These are phyloP conservation scores for Solanum medicagineum DNA, from an alignment of 257 asterid species.

Conservation along the genomic window DNA sequence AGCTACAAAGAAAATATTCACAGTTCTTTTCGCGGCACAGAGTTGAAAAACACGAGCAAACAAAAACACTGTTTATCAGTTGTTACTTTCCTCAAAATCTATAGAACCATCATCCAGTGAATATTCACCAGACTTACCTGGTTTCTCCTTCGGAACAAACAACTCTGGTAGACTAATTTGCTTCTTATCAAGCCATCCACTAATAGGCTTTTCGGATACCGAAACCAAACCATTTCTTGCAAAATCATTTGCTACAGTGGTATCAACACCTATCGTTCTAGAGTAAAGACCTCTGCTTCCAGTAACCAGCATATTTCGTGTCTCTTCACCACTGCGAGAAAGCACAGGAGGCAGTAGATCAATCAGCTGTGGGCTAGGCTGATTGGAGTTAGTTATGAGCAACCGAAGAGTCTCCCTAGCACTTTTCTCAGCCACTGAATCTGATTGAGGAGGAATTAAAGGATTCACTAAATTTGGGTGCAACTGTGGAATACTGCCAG, in stretches of 20 bases:
- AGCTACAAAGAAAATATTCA: not conserved
- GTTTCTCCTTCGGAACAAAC: not conserved
- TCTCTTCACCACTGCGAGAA: conserved; percentile 13
- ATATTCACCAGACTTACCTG: not conserved
- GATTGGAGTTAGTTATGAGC: conserved; percentile 71
- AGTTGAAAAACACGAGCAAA: not conserved
- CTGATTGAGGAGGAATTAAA: conserved; percentile 40
- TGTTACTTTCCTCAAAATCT: not conserved
- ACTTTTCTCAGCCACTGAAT: conserved; percentile 53
- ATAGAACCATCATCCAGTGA: not conserved
- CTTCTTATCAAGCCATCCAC: not conserved
- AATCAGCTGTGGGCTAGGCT: conserved; percentile 35
- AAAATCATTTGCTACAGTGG: conserved; percentile 22
- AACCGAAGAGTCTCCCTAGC: conserved; percentile 89
- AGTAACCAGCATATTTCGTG: conserved; percentile 28
- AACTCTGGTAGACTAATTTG: not conserved
- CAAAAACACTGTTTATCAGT: not conserved
- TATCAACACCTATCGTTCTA: conserved; percentile 41
- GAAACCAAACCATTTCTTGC: conserved; percentile 29
- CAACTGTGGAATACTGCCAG: conserved; percentile 47
- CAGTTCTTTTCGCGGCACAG: not conserved
- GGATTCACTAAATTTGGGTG: conserved; percentile 41
- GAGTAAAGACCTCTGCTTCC: conserved; percentile 69
- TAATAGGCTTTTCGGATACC: conserved; percentile 25
- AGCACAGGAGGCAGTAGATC: conserved; percentile 48